These are phyloP conservation scores for Calonectria hongkongensis DNA, from an alignment of 2,329 filamentous ascomycete genomes.

Conservation along the genomic window DNA sequence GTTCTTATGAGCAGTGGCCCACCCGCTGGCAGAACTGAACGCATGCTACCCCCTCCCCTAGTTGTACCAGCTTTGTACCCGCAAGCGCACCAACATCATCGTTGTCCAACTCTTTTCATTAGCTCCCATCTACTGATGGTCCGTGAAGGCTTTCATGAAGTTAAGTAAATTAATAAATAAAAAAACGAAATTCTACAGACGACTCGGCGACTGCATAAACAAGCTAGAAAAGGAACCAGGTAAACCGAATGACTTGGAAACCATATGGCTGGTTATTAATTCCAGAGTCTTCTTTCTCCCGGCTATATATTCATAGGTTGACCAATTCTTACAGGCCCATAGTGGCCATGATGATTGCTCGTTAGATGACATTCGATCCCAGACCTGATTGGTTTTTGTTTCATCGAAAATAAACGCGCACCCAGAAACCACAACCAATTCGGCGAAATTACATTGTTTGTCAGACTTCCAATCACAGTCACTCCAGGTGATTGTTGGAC, in stretches of 20 bases:
- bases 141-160: no score
- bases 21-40: no score
- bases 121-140: no score
- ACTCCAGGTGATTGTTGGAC: neutral
- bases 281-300: neutral
- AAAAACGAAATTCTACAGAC: neutral
- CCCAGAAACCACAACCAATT: neutral
- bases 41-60: no score
- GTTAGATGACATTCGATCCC: neutral
- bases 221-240: neutral
- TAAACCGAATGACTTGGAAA: neutral
- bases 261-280: neutral
- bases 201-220: neutral
- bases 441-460: neutral
- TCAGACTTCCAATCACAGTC: constrained; percentile 7
- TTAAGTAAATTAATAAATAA: no score
- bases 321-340: neutral
- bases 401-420: neutral
- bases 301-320: neutral
- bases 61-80: no score
- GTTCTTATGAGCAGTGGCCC: no score
- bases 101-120: no score
- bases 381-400: neutral
- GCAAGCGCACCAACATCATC: no score
- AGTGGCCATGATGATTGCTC: neutral